These are phyloP conservation scores for Rutstroemia sp. DNA, from an alignment of 2,329 filamentous ascomycete species.

Conservation along the genomic window DNA sequence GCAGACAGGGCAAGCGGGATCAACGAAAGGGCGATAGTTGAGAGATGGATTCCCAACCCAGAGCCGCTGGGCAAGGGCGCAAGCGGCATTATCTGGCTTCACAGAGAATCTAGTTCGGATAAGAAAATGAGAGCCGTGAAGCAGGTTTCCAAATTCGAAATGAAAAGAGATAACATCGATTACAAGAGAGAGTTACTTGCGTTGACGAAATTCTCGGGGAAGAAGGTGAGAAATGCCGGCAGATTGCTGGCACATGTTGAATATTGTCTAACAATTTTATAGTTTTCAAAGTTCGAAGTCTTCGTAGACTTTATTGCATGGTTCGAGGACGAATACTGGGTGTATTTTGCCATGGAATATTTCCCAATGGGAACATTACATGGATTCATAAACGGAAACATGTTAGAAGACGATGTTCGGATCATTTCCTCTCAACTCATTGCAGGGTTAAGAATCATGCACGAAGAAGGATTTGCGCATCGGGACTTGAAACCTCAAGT, in stretches of 20 bases:
- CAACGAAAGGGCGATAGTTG: not conserved
- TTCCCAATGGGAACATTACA: constrained; percentile 2
- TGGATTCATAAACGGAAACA: constrained; percentile 1
- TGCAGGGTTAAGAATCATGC: not conserved
- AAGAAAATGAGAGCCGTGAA: not conserved
- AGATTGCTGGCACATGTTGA: too few relatives aligned
- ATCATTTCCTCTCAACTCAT: not conserved
- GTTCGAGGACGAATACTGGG: not conserved
- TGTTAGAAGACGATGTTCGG: not conserved
- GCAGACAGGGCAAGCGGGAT: not conserved
- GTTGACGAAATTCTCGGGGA: too few relatives aligned
- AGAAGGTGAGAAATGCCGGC: too few relatives aligned
- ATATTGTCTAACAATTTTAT: too few relatives aligned
- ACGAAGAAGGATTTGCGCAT: not conserved
- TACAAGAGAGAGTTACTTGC: too few relatives aligned
- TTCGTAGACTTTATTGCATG: not conserved
- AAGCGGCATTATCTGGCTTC: not conserved
- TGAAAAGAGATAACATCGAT: too few relatives aligned
- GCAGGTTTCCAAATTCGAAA: too few relatives aligned
- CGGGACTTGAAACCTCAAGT: constrained; percentile 11
- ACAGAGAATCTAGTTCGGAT: too few relatives aligned
- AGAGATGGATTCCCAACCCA: not conserved
- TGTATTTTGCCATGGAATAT: not conserved
- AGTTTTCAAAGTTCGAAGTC: too few relatives aligned
- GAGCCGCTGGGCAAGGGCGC: not conserved